Evolutionary conservation across 1,284 basidiomycete species (phyloP), one percentile per base, ranked within the genome.

Genomic region (Cerioporus squamosus): DNA sequence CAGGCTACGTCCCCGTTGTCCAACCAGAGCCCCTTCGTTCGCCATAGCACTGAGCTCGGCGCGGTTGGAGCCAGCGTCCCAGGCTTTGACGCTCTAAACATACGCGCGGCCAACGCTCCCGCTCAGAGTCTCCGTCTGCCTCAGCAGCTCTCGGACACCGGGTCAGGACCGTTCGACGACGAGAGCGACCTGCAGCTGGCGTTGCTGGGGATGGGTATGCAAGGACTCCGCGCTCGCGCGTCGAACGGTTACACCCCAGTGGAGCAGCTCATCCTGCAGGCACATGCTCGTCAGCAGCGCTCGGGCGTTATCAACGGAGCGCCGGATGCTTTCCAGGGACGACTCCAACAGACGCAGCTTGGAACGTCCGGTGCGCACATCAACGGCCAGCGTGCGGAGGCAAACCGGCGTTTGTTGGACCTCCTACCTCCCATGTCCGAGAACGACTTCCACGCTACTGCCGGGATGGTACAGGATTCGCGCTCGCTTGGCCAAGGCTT

Each of bases 191-290:
- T 67, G 9, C 67, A 60, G 24, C 45, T 64, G 26, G 59, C 60
- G 33, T 48, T 66, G 24, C 59, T 55, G 59, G 59, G 47, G 24
- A 60, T 55, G 61, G 59, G 47, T 43, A 64, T 53, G 54, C 68
- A 54, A 57, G 66, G 45, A 18, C 60, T 45, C 44, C 66, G 61
- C 12, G 53, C 50, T 17, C 60, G 66, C 12, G 62, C 64, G 3
- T 68, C 64, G 23, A 80, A 81, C 18, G 88, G 88, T 1, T 90
- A 85, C 63, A 90, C 88, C 0, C 77, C 84, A 1, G 77, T 86
- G 66, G 86, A 90, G 69, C 83, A 87, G 68, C 80, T 84, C 60
- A 83, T 90, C 49, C 78, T 90, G 63, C 84, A 85, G 59, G 81
- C 81, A 3, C 85, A 88, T 66, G 74, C 79, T 18, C 66, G 69